A percentile compares a stretch with the other conserved stretches of the same genome.
Conservation (phyloP, 148 eudicot species). For the Vaccinium myrtillus region DNA sequence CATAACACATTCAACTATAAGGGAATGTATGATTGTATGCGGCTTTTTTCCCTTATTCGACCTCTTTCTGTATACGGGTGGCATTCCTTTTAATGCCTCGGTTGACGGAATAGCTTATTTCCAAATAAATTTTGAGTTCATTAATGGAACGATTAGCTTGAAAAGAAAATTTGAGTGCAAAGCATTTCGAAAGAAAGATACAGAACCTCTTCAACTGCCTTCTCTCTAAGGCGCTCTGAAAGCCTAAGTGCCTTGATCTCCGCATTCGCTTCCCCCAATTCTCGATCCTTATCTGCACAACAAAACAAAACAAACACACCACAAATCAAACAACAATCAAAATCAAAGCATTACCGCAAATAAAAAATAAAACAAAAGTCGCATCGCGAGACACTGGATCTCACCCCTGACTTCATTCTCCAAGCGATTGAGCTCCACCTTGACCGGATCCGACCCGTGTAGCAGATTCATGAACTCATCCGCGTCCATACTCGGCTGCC, state of each 20-base stretch:
- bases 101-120: neutral
- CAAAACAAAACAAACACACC: neutral
- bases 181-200: neutral
- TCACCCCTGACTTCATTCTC: conserved; percentile 95
- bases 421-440: conserved; percentile 84
- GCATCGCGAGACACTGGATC: conserved; percentile 29
- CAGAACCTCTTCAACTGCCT: conserved; percentile 77
- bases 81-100: neutral
- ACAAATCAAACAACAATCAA: conserved; percentile 2
- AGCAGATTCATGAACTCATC: conserved; percentile 81
- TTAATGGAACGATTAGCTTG: neutral
- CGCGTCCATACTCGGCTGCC: conserved; percentile 72
- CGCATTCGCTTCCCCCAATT: conserved; percentile 60
- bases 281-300: conserved; percentile 68
- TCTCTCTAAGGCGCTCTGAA: conserved; percentile 67
- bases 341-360: neutral
- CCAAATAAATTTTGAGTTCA: neutral
- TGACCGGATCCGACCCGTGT: conserved; percentile 99
- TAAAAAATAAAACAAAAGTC: conserved; percentile 2
- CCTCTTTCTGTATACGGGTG: neutral
- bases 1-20: neutral
- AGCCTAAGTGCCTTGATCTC: conserved; percentile 70
- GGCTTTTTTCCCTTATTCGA: neutral
- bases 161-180: neutral
- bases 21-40: neutral